Evolutionary conservation across 1,284 basidiomycete species (phyloP).

Genomic region (Coniophora puteana): DNA sequence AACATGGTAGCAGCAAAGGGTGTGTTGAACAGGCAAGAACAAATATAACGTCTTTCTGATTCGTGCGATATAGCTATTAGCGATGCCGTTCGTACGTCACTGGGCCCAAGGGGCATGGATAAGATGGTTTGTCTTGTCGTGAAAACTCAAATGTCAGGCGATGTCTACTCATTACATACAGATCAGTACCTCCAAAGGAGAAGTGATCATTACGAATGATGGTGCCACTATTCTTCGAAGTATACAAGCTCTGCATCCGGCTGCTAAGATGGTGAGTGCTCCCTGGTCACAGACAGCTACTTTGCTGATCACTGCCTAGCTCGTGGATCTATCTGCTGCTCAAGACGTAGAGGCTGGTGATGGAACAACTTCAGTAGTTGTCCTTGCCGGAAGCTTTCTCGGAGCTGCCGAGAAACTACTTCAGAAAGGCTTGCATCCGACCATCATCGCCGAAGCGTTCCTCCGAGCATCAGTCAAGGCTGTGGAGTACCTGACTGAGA

Average conservation of each 20-base stretch:
- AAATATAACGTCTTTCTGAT: slow-evolving; percentile 13
- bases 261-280: slow-evolving; percentile 86
- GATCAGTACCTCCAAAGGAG: slow-evolving; percentile 97
- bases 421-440: slow-evolving; percentile 96
- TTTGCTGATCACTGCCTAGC: slow-evolving; percentile 39
- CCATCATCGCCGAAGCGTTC: slow-evolving; percentile 96
- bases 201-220: slow-evolving; percentile 98
- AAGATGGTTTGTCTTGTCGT: slow-evolving; percentile 75
- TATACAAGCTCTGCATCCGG: slow-evolving; percentile 96
- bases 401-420: slow-evolving; percentile 97
- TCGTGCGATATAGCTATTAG: slow-evolving; percentile 84
- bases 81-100: slow-evolving; percentile 94
- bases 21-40: slow-evolving; percentile 30
- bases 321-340: slow-evolving; percentile 96
- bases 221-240: slow-evolving; percentile 98
- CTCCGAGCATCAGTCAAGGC: slow-evolving; percentile 89
- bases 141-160: slow-evolving; percentile 16
- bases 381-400: slow-evolving; percentile 90
- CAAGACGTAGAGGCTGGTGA: slow-evolving; percentile 99
- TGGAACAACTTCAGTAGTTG: slow-evolving; percentile 98
- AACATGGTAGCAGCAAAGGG: slow-evolving; percentile 98
- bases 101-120: slow-evolving; percentile 99
- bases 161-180: slow-evolving; percentile 30
- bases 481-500: slow-evolving; percentile 92
- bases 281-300: slow-evolving; percentile 2